Evolutionary conservation across 1,139 yeast genomes (phyloP).

Genomic region (Candida pseudoviswanathii): DNA sequence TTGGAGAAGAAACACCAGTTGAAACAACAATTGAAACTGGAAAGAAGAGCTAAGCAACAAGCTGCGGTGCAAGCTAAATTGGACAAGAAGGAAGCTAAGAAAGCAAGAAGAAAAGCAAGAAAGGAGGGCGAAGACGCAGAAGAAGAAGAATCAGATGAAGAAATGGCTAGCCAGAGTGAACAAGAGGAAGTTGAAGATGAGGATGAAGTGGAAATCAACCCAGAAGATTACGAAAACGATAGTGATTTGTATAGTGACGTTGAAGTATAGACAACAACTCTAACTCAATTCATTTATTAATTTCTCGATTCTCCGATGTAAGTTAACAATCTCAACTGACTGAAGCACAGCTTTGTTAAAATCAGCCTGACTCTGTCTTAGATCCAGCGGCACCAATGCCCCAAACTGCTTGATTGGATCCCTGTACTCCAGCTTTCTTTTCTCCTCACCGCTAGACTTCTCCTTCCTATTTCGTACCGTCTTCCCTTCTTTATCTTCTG

Average conservation of each 20-base stretch:
- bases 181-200: constrained; percentile 14
- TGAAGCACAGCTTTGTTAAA: constrained; percentile 34
- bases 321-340: constrained; percentile 30
- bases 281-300: constrained; percentile 19
- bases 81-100: constrained; percentile 71
- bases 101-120: constrained; percentile 69
- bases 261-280: constrained; percentile 20
- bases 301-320: constrained; percentile 24
- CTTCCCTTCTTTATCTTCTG: constrained; percentile 5
- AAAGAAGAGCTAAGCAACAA: constrained; percentile 77
- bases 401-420: constrained; percentile 58
- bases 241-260: constrained; percentile 51
- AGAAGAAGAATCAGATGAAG: constrained; percentile 20
- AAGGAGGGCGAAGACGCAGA: constrained; percentile 41
- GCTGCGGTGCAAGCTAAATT: constrained; percentile 78
- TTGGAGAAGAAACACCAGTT: constrained; percentile 70
- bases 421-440: constrained; percentile 4
- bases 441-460: not conserved
- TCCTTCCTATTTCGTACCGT: constrained; percentile 11
- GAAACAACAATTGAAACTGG: constrained; percentile 62
- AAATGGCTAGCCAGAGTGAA: constrained; percentile 6
- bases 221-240: constrained; percentile 51
- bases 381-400: constrained; percentile 45
- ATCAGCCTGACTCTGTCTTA: constrained; percentile 40
- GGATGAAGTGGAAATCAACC: constrained; percentile 34